A percentile compares a stretch with the other conserved stretches of the same genome.
phyloP scores from a whole-genome alignment of 2,329 filamentous ascomycete species.

The Penicillium psychrosexuale region DNA sequence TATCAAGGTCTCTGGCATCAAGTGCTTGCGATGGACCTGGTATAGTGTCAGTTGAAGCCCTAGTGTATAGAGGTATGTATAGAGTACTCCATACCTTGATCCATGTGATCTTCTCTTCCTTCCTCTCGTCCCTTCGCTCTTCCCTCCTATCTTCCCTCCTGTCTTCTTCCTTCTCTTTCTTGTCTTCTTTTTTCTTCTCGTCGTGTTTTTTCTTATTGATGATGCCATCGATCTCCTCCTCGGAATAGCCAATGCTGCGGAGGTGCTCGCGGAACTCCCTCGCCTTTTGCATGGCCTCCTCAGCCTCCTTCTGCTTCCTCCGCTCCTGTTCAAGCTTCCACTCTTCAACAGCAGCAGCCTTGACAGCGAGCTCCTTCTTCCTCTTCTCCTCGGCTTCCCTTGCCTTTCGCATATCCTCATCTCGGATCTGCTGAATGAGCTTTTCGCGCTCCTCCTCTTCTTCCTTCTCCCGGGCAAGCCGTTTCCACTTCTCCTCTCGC shows the following conservation, averaged over 20 bases:
- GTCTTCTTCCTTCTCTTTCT: constrained; percentile 32
- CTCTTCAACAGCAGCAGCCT: constrained; percentile 43
- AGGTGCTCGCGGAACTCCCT: constrained; percentile 38
- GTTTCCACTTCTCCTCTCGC: constrained; percentile 4
- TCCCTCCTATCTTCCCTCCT: constrained; percentile 43
- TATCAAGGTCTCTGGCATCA: constrained; percentile 47
- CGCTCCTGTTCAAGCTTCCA: constrained; percentile 35
- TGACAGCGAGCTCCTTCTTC: constrained; percentile 33
- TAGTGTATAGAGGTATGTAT: background rate
- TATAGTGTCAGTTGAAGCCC: constrained; percentile 6
- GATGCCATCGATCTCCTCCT: constrained; percentile 44
- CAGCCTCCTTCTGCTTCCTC: constrained; percentile 29
- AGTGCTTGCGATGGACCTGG: constrained; percentile 46
- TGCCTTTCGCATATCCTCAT: constrained; percentile 24
- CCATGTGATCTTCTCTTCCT: constrained; percentile 36
- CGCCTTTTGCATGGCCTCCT: constrained; percentile 31
- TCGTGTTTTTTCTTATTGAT: constrained; percentile 41
- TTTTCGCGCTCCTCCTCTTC: constrained; percentile 6
- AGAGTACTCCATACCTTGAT: constrained; percentile 39
- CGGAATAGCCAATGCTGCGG: constrained; percentile 39
- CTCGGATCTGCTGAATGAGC: background rate
- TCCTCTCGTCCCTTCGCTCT: constrained; percentile 37
- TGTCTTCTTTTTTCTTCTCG: constrained; percentile 28
- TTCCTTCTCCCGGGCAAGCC: constrained; percentile 32
- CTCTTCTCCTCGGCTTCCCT: constrained; percentile 40